These are phyloP conservation scores for Pseudonectria buxi DNA, from an alignment of 2,329 filamentous ascomycete genomes.

Conservation along the genomic window DNA sequence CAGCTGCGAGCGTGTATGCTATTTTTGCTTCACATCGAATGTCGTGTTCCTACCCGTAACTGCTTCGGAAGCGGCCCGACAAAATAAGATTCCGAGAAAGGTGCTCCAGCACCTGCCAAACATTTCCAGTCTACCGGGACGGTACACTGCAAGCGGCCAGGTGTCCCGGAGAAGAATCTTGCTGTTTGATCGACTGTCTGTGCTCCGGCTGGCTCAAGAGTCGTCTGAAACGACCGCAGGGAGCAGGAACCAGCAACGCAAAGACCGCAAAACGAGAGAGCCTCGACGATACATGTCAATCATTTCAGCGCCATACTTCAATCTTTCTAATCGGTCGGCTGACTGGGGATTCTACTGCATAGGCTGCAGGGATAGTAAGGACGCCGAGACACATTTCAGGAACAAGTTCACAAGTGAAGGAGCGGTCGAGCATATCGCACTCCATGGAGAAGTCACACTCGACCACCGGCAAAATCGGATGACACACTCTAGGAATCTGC, in stretches of 20 bases:
- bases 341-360: slow-evolving; percentile 5
- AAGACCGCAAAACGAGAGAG: background rate
- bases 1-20: slow-evolving; percentile 33
- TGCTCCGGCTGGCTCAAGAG: background rate
- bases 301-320: slow-evolving; percentile 5
- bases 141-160: background rate
- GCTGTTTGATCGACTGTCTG: slow-evolving; percentile 2
- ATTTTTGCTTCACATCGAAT: slow-evolving; percentile 27
- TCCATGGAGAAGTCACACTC: too few relatives aligned
- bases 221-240: background rate
- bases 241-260: background rate
- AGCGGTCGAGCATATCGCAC: too few relatives aligned
- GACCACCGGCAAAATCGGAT: too few relatives aligned
- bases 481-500: too few relatives aligned
- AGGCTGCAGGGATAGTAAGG: background rate
- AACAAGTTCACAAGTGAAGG: background rate
- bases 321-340: background rate
- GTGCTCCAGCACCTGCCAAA: background rate
- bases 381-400: background rate
- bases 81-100: background rate
- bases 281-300: slow-evolving; percentile 4
- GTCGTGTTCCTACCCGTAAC: slow-evolving; percentile 23
- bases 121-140: slow-evolving; percentile 4
- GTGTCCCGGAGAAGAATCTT: background rate
- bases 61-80: background rate